Base-by-base conservation (phyloP, 768 basidiomycete genomes). In the Grammothele lineata region DNA sequence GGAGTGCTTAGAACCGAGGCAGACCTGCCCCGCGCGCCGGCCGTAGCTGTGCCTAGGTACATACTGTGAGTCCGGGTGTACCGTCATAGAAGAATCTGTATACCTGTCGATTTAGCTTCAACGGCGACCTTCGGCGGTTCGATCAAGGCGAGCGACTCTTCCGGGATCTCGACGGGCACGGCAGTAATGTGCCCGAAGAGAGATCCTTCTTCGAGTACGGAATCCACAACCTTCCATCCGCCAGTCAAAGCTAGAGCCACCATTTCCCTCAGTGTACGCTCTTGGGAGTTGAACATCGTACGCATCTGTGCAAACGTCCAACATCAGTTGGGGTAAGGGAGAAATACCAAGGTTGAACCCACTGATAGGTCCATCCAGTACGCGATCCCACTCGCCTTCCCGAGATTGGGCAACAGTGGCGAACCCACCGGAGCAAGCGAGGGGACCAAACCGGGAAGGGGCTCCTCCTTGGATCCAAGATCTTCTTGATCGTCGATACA, bases 321-420 rank as follows among this genome's bases (percentile, higher is more conserved):
- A 0, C 76, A 8, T 36, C 7, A n/a, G 77, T 21, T 69, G 63
- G 5, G 74, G 47, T 26, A 25, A 37, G 17, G 32, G 34, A 21
- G 5, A 18, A 18, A 32, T 9, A n/a, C 44, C 23, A 21, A 21
- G 24, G 38, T 25, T 26, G 18, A 9, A 55, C 73, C 43, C 57
- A 85, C 85, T 23, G 79, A 75, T 55, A 85, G 63, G 59, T 87
- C 85, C 73, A 85, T 73, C 74, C 77, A 84, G 60, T 85, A 87
- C 5, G 75, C 83, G 52, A 77, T 81, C 5, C 80, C 74, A 58
- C 65, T 87, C 6, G 85, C 85, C 56, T 81, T 83, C 0, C 87
- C 87, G 5, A 87, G 63, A 57, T 89, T 90, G 5, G 85, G 70
- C 24, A 88, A 68, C n/a, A 90, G 63, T 27, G 85, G 84, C 17